A percentile compares a stretch with the other conserved stretches of the same genome.
Conservation (phyloP, 1,284 basidiomycete species). For the Malassezia cuniculi region DNA sequence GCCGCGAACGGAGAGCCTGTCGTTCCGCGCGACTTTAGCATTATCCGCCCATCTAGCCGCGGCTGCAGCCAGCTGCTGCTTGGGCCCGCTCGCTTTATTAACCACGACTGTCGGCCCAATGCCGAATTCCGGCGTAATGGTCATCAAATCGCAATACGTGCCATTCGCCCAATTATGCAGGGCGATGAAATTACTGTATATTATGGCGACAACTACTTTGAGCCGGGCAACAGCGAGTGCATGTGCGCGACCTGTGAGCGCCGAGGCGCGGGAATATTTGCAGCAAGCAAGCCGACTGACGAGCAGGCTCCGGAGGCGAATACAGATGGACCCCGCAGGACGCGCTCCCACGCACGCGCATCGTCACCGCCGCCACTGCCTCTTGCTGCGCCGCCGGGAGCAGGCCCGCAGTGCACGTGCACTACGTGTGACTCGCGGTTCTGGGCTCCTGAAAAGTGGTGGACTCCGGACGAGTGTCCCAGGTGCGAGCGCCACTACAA, state of each 20-base stretch:
- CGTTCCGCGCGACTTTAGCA: constrained; percentile 65
- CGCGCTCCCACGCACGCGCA: background rate
- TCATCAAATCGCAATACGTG: constrained; percentile 74
- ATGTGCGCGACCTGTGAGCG: constrained; percentile 79
- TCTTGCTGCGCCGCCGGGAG: constrained; percentile 22
- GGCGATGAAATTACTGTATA: constrained; percentile 67
- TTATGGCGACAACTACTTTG: constrained; percentile 55
- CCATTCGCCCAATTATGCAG: constrained; percentile 61
- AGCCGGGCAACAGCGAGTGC: constrained; percentile 69
- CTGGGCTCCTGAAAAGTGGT: constrained; percentile 41
- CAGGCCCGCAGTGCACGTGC: constrained; percentile 28
- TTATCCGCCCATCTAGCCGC: constrained; percentile 75
- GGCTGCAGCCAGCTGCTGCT: constrained; percentile 83
- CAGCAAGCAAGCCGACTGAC: constrained; percentile 4
- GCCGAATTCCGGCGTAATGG: constrained; percentile 74
- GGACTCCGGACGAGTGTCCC: constrained; percentile 40
- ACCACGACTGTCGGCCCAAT: constrained; percentile 86
- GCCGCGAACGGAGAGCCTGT: constrained; percentile 52
- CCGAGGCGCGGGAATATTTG: constrained; percentile 54
- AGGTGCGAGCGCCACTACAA: constrained; percentile 43
- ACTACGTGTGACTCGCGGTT: constrained; percentile 36
- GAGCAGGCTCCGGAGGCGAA: background rate
- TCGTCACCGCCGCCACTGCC: constrained; percentile 14
- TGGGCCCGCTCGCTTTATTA: constrained; percentile 83
- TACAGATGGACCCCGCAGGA: background rate